phyloP scores from a whole-genome alignment of 164 flowering plant genomes.

The Euptelea pleiosperma region DNA sequence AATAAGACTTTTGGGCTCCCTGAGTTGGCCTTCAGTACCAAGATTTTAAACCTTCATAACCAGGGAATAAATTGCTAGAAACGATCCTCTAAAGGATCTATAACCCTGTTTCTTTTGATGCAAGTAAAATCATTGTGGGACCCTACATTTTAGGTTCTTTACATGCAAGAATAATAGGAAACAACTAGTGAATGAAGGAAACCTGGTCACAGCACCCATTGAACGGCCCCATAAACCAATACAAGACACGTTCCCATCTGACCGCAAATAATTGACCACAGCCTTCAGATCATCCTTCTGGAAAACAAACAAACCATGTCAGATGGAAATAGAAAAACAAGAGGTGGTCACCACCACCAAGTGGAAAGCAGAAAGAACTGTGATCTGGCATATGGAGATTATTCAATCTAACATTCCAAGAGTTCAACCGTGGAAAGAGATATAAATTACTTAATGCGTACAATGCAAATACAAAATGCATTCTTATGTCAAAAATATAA shows the following conservation, averaged over 20 bases:
- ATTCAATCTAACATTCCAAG: not conserved
- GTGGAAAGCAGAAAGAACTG: not conserved
- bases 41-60: no score
- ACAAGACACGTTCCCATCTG: conserved; percentile 79
- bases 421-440: no score
- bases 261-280: conserved; percentile 73
- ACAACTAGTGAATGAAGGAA: conserved; percentile 7
- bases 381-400: not conserved
- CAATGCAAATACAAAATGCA: no score
- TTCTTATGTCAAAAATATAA: no score
- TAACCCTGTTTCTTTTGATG: not conserved
- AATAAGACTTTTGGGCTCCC: no score
- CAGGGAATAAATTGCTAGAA: no score
- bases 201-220: conserved; percentile 99
- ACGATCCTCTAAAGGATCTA: no score
- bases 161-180: not conserved
- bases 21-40: no score
- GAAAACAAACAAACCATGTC: conserved; percentile 18
- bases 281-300: conserved; percentile 96
- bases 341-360: not conserved
- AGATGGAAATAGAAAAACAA: conserved; percentile 1
- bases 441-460: no score
- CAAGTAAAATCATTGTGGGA: not conserved
- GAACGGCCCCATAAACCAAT: conserved; percentile 99
- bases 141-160: not conserved